Conservation (phyloP, 192 early-diverging fungal genomes). For the Backusella mclennaniae region DNA sequence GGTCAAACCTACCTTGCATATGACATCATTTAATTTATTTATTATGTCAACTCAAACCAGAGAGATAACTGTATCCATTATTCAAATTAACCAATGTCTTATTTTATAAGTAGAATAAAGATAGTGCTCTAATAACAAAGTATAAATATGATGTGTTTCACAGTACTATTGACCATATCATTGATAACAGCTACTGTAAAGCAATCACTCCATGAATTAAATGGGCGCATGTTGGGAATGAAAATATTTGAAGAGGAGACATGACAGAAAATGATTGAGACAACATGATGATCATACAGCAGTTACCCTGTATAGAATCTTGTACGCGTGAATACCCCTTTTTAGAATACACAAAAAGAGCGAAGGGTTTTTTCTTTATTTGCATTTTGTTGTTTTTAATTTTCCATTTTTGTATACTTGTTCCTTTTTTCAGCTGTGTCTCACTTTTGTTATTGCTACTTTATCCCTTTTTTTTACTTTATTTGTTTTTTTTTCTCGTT, state of each 20-base stretch:
- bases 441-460: neutral
- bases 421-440: neutral
- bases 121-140: neutral
- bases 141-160: neutral
- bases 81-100: neutral
- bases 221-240: neutral
- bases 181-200: neutral
- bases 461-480: neutral
- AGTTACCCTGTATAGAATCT: neutral
- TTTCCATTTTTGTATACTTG: constrained; percentile 10
- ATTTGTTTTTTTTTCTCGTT: constrained; percentile 6
- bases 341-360: neutral
- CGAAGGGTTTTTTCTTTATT: neutral
- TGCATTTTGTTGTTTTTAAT: constrained; percentile 3
- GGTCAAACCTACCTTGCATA: neutral
- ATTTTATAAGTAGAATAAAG: neutral
- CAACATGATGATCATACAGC: neutral
- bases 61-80: neutral
- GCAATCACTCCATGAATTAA: neutral
- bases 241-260: neutral
- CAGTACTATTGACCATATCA: neutral
- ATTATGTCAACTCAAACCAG: neutral
- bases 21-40: neutral
- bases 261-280: neutral
- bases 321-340: constrained; percentile 4